phyloP scores from a whole-genome alignment of 495 filamentous ascomycete species.

The Apodospora peruviana region DNA sequence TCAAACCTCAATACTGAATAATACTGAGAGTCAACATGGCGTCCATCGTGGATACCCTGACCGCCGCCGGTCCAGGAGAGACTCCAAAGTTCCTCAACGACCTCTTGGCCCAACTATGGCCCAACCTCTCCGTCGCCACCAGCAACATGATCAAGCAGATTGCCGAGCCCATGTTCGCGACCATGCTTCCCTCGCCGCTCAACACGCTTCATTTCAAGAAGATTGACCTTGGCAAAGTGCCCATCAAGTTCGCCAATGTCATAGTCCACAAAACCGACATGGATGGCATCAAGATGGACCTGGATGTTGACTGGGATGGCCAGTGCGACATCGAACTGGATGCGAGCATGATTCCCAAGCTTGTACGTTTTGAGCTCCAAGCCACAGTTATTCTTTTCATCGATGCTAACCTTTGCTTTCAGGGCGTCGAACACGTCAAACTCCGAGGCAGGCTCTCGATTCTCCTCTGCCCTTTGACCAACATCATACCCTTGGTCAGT shows the following conservation, averaged over 20 bases:
- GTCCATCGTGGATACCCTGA: too few relatives aligned
- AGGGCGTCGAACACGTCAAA: conserved; percentile 39
- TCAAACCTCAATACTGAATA: too few relatives aligned
- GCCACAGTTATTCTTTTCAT: not conserved
- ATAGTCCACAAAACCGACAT: conserved; percentile 31
- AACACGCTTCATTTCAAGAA: conserved; percentile 32
- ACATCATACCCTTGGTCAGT: conserved; percentile 34
- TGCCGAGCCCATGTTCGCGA: conserved; percentile 35
- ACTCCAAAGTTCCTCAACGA: conserved; percentile 39
- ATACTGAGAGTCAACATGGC: too few relatives aligned
- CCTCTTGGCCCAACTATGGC: conserved; percentile 39
- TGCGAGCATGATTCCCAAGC: conserved; percentile 31
- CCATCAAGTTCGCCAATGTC: conserved; percentile 31
- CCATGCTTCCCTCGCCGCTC: conserved; percentile 33
- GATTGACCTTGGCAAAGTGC: conserved; percentile 32
- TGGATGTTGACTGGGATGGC: conserved; percentile 37
- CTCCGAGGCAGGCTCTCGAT: conserved; percentile 35
- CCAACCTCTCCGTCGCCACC: conserved; percentile 33
- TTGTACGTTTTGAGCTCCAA: conserved; percentile 19
- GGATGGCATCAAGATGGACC: conserved; percentile 38
- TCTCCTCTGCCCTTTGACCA: conserved; percentile 33
- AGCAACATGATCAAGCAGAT: conserved; percentile 32
- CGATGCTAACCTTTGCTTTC: not conserved
- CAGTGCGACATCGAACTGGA: conserved; percentile 37
- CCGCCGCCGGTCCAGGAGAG: too few relatives aligned